Evolutionary conservation across 495 filamentous ascomycete species (phyloP).

Genomic region (Tuber umbilicatum): DNA sequence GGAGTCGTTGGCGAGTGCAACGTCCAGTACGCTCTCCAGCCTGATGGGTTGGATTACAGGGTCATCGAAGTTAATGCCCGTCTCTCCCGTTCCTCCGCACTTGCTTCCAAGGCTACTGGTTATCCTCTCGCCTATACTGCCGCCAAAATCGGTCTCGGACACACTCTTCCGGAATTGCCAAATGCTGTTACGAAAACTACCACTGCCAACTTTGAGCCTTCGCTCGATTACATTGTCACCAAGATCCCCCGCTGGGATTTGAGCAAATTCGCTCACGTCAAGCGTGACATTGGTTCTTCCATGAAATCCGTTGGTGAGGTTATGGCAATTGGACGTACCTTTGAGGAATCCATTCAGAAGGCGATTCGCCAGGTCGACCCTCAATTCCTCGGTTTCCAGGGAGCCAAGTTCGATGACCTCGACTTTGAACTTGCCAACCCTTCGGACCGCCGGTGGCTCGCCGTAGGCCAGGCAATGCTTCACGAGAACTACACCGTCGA

Average conservation of each 20-base stretch:
- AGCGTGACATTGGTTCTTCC: slow-evolving; percentile 90
- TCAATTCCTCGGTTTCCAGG: slow-evolving; percentile 85
- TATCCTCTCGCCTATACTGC: slow-evolving; percentile 96
- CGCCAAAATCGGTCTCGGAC: slow-evolving; percentile 91
- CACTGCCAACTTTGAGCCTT: slow-evolving; percentile 97
- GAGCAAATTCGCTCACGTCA: slow-evolving; percentile 97
- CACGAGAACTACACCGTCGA: slow-evolving; percentile 93
- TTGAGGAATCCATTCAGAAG: slow-evolving; percentile 99
- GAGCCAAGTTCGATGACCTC: slow-evolving; percentile 84
- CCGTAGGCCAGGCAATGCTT: slow-evolving; percentile 95
- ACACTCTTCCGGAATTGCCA: slow-evolving; percentile 87
- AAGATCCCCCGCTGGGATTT: slow-evolving; percentile 98
- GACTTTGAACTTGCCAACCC: slow-evolving; percentile 86
- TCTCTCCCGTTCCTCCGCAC: slow-evolving; percentile 88
- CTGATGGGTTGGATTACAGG: slow-evolving; percentile 88
- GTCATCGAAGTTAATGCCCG: slow-evolving; percentile 98
- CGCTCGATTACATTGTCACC: slow-evolving; percentile 92
- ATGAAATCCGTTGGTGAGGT: slow-evolving; percentile 99
- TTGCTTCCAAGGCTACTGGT: slow-evolving; percentile 95
- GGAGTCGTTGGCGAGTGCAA: slow-evolving; percentile 97
- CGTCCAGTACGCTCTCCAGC: slow-evolving; percentile 93
- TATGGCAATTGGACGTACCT: slow-evolving; percentile 97
- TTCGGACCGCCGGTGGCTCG: slow-evolving; percentile 91
- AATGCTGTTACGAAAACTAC: slow-evolving; percentile 98
- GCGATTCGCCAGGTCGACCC: slow-evolving; percentile 95